Percentiles rank a stretch among this genome's conserved stretches.
Conservation (phyloP, 2,329 filamentous ascomycete species). For the Colletotrichum plurivorum region DNA sequence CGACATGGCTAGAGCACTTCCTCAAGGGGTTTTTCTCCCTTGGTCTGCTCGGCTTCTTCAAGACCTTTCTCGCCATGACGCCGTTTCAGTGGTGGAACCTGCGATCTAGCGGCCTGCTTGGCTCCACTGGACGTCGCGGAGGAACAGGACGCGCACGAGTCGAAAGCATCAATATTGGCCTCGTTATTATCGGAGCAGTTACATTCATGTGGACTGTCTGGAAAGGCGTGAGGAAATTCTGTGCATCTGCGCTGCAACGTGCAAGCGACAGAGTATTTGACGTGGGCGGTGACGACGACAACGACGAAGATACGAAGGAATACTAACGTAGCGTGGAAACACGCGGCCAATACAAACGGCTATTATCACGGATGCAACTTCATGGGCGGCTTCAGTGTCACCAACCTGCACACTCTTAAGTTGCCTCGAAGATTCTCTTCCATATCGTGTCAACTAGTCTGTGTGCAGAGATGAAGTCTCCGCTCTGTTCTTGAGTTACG, state of each 20-base stretch:
- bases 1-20: slow-evolving; percentile 86
- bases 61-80: slow-evolving; percentile 81
- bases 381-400: slow-evolving; percentile 19
- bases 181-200: slow-evolving; percentile 83
- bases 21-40: slow-evolving; percentile 91
- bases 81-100: slow-evolving; percentile 85
- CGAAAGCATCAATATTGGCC: slow-evolving; percentile 82
- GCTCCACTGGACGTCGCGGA: slow-evolving; percentile 66
- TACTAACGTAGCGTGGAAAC: slow-evolving; percentile 33
- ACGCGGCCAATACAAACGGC: slow-evolving; percentile 29
- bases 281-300: slow-evolving; percentile 73
- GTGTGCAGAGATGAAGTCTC: slow-evolving; percentile 85
- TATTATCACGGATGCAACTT: slow-evolving; percentile 34
- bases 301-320: slow-evolving; percentile 62
- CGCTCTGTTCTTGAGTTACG: slow-evolving; percentile 56
- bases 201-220: slow-evolving; percentile 89
- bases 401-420: slow-evolving; percentile 92
- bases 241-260: slow-evolving; percentile 78
- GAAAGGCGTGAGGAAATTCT: slow-evolving; percentile 83
- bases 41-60: slow-evolving; percentile 87
- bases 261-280: slow-evolving; percentile 87
- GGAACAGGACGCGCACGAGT: slow-evolving; percentile 82
- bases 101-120: slow-evolving; percentile 71
- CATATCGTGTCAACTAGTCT: slow-evolving; percentile 96
- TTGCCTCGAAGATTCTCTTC: slow-evolving; percentile 84